phyloP scores from a whole-genome alignment of 306 rosid species.

The Prunus mongolica region DNA sequence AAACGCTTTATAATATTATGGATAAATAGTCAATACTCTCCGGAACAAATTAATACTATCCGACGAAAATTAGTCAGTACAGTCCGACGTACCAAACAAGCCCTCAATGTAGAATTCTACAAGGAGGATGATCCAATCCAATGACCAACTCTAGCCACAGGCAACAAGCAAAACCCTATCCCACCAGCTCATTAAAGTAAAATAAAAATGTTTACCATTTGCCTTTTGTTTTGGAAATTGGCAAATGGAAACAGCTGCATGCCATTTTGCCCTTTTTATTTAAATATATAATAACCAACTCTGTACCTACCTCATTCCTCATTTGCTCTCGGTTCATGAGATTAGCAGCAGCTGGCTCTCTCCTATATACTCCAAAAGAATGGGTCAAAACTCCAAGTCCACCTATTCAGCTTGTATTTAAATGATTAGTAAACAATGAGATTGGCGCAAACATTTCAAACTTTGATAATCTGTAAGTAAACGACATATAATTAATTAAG shows the following conservation, averaged over 20 bases:
- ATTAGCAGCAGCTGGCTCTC: neutral
- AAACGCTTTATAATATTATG: no score
- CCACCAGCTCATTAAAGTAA: neutral
- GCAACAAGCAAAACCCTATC: neutral
- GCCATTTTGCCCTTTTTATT: neutral
- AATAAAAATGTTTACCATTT: neutral
- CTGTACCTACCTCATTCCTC: neutral
- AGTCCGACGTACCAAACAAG: no score
- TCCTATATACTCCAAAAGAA: neutral
- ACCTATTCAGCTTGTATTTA: neutral
- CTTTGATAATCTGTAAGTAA: neutral
- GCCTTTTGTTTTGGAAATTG: neutral
- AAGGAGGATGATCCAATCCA: neutral
- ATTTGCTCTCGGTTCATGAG: neutral
- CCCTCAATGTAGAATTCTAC: no score
- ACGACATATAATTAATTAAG: neutral
- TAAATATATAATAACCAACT: neutral
- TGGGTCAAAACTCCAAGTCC: neutral
- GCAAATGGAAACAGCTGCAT: neutral
- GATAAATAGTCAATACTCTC: no score
- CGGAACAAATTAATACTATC: no score
- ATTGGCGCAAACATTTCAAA: neutral
- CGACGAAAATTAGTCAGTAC: no score
- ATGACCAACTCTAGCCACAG: neutral
- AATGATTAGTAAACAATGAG: neutral